These are phyloP conservation scores for Gonium pectorale DNA, from an alignment of 139 green algal genomes.

Conservation along the genomic window DNA sequence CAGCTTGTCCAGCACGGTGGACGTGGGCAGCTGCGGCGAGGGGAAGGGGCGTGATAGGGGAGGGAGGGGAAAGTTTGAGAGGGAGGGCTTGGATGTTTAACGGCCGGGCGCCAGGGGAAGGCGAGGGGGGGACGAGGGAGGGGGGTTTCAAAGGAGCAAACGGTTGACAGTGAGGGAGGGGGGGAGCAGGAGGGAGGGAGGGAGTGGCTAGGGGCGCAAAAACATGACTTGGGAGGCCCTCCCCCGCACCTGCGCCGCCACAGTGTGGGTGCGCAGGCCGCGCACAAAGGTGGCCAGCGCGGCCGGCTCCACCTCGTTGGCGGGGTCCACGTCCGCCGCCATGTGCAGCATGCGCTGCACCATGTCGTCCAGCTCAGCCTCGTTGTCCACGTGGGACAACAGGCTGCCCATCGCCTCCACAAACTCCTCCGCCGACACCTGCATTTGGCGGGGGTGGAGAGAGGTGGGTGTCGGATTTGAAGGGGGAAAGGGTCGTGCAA, in stretches of 20 bases:
- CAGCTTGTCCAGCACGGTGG: conserved; percentile 46
- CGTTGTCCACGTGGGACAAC: conserved; percentile 34
- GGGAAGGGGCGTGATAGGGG: not conserved
- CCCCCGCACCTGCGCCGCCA: conserved; percentile 39
- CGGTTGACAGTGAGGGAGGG: too few relatives aligned
- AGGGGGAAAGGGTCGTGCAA: not conserved
- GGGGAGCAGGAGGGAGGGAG: not conserved
- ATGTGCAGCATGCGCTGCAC: conserved; percentile 52
- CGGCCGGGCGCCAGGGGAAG: too few relatives aligned
- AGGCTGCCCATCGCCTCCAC: conserved; percentile 9
- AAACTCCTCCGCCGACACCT: conserved; percentile 46
- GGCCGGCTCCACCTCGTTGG: conserved; percentile 47
- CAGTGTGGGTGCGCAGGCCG: not conserved
- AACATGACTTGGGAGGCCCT: not conserved
- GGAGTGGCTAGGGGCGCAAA: not conserved
- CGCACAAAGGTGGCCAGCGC: conserved; percentile 9
- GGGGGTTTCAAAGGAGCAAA: too few relatives aligned
- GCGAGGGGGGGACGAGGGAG: too few relatives aligned
- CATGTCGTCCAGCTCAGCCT: conserved; percentile 43
- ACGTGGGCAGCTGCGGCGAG: conserved; percentile 29
- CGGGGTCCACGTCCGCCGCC: conserved; percentile 23
- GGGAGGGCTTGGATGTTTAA: too few relatives aligned
- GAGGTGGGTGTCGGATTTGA: not conserved
- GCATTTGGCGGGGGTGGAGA: not conserved
- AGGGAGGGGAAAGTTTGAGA: not conserved